Base-by-base conservation (phyloP, 805 yeast genomes). In the Kodamaea jinghongensis region DNA sequence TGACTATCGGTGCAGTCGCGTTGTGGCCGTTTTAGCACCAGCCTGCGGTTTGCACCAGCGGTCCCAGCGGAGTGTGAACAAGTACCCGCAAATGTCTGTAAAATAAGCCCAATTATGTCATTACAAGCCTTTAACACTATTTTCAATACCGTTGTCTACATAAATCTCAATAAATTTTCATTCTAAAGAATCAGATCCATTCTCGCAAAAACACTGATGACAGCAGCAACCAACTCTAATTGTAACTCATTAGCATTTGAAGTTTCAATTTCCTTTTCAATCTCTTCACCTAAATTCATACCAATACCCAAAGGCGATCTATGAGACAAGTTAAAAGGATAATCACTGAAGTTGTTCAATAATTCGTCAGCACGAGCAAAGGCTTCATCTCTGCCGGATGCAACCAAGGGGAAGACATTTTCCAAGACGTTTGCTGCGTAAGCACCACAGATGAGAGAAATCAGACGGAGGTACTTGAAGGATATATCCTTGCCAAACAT, bases 361-460 rank as follows among this genome's bases (percentile, higher is more conserved):
- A 93, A 63, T 58, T 91, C 98, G 56, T 93, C 98, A n/a, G 96
- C 96, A 56, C 96, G 77, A 3, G 86, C 79, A 61, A 90, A 85
- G 1, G 97, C 97, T 51, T 83, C 81, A 61, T 93, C 99, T 52
- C 98, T 79, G 49, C 81, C 85, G 51, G 88, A 96, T 60, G 87
- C 89, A 50, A 81, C 83, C 46, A 90, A 71, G 20, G 82, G 72
- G 31, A 80, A 70, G 3, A 88, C 91, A 57, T 91, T 93, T 54
- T 93, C 99, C 51, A 93, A 75, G 9, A 93, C 99, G 59, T 89
- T 93, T 31, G 97, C 99, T 20, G 98, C 97, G 58, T 87, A 88
- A 13, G 96, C 79, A 12, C 95, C 95, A 52, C 90, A 82, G 13
- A 88, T 87, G 49, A 93, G 75, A 16, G 93, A 75, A 31, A 93